Conservation (phyloP, 1,139 yeast genomes). For the Meyerozyma carpophila region DNA sequence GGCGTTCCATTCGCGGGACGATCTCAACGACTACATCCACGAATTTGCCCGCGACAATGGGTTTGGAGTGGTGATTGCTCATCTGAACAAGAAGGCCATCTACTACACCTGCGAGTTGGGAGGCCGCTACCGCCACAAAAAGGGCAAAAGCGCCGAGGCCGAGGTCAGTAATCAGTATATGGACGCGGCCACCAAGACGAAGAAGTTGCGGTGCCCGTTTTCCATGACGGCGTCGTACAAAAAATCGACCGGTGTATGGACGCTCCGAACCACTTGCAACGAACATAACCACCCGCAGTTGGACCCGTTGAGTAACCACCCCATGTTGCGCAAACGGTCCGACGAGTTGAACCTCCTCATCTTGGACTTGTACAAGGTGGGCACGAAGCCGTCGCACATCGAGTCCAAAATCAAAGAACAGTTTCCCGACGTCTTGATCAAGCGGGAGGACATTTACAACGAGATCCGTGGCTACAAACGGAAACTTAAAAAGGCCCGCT, state of each 20-base stretch:
- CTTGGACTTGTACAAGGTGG: conserved; percentile 48
- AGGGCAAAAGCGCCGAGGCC: conserved; percentile 24
- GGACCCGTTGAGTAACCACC: conserved; percentile 52
- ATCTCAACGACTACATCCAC: conserved; percentile 48
- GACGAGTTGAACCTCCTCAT: conserved; percentile 50
- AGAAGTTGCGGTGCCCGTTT: conserved; percentile 53
- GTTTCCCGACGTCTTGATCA: conserved; percentile 50
- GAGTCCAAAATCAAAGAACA: conserved; percentile 49
- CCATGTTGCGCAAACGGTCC: conserved; percentile 51
- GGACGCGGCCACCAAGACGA: conserved; percentile 44
- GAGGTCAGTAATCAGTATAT: conserved; percentile 7
- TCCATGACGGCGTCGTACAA: conserved; percentile 54
- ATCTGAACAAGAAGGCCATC: conserved; percentile 54
- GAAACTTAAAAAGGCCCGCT: conserved; percentile 34
- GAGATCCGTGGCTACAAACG: conserved; percentile 56
- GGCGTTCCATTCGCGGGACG: conserved; percentile 45
- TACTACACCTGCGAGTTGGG: conserved; percentile 60
- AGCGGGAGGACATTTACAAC: conserved; percentile 54
- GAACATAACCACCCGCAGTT: conserved; percentile 58
- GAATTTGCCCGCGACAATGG: conserved; percentile 57
- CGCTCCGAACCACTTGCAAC: conserved; percentile 49
- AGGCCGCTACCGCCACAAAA: conserved; percentile 52
- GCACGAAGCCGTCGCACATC: conserved; percentile 55
- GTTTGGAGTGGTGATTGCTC: conserved; percentile 57
- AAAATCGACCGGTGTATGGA: conserved; percentile 47